phyloP scores from a whole-genome alignment of 441 rosid species.

The Populus hybrid region DNA sequence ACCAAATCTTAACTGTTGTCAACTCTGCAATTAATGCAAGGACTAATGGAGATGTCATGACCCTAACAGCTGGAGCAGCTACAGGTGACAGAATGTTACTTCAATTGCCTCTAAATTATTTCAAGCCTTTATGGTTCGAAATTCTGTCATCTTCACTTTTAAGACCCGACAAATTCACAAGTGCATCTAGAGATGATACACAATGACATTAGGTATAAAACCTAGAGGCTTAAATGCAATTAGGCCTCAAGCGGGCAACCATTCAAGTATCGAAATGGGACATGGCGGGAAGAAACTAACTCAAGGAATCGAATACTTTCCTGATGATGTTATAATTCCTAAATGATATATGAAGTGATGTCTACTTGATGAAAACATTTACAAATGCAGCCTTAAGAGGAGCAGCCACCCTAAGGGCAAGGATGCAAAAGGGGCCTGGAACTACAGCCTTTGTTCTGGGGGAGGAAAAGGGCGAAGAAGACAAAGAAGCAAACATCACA shows the following conservation, averaged over 20 bases:
- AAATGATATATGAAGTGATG: background rate
- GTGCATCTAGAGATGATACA: background rate
- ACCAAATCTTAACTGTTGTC: constrained; percentile 63
- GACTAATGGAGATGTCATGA: constrained; percentile 86
- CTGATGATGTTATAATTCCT: too few species aligned
- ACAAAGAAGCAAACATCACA: constrained; percentile 43
- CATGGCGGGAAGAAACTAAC: background rate
- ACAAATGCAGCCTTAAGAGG: constrained; percentile 62
- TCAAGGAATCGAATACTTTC: too few species aligned
- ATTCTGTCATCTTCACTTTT: too few species aligned
- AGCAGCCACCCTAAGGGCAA: constrained; percentile 70
- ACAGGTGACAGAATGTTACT: constrained; percentile 55
- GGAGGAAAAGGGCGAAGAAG: constrained; percentile 48
- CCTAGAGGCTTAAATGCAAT: background rate
- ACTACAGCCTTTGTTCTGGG: constrained; percentile 35
- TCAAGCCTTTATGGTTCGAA: too few species aligned
- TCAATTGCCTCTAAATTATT: constrained; percentile 5
- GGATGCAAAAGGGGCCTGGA: constrained; percentile 65
- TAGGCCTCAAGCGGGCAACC: background rate
- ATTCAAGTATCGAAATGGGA: background rate
- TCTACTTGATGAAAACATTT: constrained; percentile 10
- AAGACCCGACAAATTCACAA: background rate
- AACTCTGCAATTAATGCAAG: constrained; percentile 78
- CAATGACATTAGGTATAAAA: background rate
- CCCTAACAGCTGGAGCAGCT: constrained; percentile 93